Percentiles rank a stretch among this genome's conserved stretches.
These are phyloP conservation scores for Spatholobus suberectus DNA, from an alignment of 306 rosid genomes.

Conservation along the genomic window DNA sequence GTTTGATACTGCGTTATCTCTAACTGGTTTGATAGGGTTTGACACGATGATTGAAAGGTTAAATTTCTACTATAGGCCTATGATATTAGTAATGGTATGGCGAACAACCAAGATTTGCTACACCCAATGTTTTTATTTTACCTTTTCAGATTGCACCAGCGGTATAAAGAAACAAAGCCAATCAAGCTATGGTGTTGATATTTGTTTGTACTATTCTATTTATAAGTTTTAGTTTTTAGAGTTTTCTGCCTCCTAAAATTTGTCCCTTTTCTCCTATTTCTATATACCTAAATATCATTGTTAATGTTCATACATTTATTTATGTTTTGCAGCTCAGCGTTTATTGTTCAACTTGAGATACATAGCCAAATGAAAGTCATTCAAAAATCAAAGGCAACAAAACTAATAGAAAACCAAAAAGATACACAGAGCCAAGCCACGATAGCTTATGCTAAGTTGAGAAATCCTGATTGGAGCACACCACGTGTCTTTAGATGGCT, in stretches of 20 bases:
- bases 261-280: not conserved
- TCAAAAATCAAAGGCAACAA: not conserved
- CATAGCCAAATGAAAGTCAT: not conserved
- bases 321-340: constrained; percentile 15
- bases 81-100: not conserved
- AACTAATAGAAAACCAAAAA: not conserved
- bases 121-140: not conserved
- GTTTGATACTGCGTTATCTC: too few species aligned
- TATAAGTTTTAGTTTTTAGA: not conserved
- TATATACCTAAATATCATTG: not conserved
- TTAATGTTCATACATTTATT: constrained; percentile 10
- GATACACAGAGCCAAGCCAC: not conserved
- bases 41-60: not conserved
- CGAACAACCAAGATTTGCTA: not conserved
- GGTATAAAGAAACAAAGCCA: not conserved
- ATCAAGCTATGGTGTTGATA: not conserved
- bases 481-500: not conserved
- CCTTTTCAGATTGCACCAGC: not conserved
- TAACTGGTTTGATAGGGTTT: not conserved
- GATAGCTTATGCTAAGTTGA: not conserved
- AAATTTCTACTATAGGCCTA: not conserved
- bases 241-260: constrained; percentile 7
- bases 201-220: not conserved
- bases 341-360: not conserved
- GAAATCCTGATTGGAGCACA: not conserved